Conservation (phyloP, 805 yeast genomes). For the Pichia cephalocereana region DNA sequence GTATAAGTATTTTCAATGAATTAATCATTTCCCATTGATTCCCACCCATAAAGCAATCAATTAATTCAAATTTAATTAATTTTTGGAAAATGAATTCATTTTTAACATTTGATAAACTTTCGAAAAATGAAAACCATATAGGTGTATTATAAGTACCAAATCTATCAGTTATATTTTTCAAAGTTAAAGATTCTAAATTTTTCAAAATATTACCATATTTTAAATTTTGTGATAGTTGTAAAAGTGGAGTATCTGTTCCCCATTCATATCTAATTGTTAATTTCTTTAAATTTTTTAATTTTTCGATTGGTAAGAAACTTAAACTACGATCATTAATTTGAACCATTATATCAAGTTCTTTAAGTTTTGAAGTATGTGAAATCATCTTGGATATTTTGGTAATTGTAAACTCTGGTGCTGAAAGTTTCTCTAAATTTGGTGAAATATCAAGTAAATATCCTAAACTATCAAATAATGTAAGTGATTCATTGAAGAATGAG, state of each 20-base stretch:
- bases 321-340: slow-evolving; percentile 6
- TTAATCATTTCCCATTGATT: slow-evolving; percentile 17
- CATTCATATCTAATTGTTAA: slow-evolving; percentile 17
- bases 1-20: slow-evolving; percentile 29
- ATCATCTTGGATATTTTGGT: background rate
- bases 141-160: slow-evolving; percentile 18
- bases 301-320: background rate
- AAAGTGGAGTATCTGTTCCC: slow-evolving; percentile 13
- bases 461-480: slow-evolving; percentile 16
- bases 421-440: slow-evolving; percentile 11
- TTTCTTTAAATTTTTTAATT: slow-evolving; percentile 6
- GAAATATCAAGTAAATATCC: slow-evolving; percentile 8
- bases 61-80: slow-evolving; percentile 13
- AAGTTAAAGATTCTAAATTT: slow-evolving; percentile 10
- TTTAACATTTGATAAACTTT: background rate
- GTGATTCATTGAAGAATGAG: slow-evolving; percentile 1
- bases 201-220: slow-evolving; percentile 1
- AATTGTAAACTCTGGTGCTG: slow-evolving; percentile 8
- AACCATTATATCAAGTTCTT: slow-evolving; percentile 10
- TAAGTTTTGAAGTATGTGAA: background rate
- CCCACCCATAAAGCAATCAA: slow-evolving; percentile 18
- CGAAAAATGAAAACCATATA: slow-evolving; percentile 23
- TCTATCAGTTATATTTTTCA: slow-evolving; percentile 15
- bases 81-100: slow-evolving; percentile 4
- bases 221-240: slow-evolving; percentile 7